Evolutionary conservation across 768 basidiomycete genomes (phyloP), one percentile per base, ranked within the genome.

Genomic region (Hericium alpestre): DNA sequence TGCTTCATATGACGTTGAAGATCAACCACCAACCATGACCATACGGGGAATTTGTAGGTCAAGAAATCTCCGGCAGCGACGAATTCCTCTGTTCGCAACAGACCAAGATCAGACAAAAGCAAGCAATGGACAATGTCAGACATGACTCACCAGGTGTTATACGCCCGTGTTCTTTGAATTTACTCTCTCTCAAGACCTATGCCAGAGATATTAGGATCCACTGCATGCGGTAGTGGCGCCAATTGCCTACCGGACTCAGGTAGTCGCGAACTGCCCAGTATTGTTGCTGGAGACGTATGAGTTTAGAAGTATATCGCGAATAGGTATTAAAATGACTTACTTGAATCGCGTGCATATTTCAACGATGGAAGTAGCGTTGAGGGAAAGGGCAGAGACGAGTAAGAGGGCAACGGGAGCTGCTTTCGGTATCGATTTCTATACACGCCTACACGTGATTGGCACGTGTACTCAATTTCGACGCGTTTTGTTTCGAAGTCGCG

Each of bases 1-100:
- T 56, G 38, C 18, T 51, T 38, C 12, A 9, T 27, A 22, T 37
- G 46, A 61, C 56, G 43, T 58, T 49, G n/a, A 53, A 27, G 9
- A 50, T 38, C 53, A 9, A 59, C 49, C 55, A 69, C 87, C 64
- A 57, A 91, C 96, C 96, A 99, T 66, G 83, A 77, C 96, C 96
- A 99, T 23, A 96, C 93, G 11, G 92, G 91, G 72, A 99, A 99
- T 76, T 99, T 99, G 82, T 97, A 97, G 7, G 86, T 78, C 58
- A 99, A 75, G 72, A 97, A 98, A 71, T 99, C 96, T 55, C 96
- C 96, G 8, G 96, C 96, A 15, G 91, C 93, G 27, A 97, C 92
- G 66, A 96, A 98, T 72, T 98, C 96, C 82, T 99, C 95, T 90
- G 68, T 53, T n/a, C 23, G 38, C 27, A 57, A 41, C 11, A 18